Evolutionary conservation across 2,329 filamentous ascomycete genomes (phyloP), one percentile per base, ranked within the genome.

Genomic region (Ramichloridium luteum): DNA sequence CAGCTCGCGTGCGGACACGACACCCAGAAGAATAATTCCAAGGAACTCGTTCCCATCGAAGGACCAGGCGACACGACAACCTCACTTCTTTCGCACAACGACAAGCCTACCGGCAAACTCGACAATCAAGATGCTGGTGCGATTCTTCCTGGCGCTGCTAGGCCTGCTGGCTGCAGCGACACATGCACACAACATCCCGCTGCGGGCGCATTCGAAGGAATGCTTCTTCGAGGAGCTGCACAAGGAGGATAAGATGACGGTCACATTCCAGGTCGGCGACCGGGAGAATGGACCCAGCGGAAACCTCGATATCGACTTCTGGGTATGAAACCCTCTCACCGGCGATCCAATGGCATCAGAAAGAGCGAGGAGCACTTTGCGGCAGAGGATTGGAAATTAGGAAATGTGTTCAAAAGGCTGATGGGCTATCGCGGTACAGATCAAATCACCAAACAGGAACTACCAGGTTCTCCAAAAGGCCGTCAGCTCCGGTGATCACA

Each of bases 201-300:
- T 98, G 53, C 79, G 79, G 41, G 80, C 86, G 48, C 85, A 98
- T 63, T 82, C 84, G 54, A 75, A 85, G 62, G 90, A 98, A 67
- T 98, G 90, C 68, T 98, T 96, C 71, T 82, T 93, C 68, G 90
- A 98, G 66, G 62, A 68, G 49, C 75, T 98, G 38, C 88, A 93
- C 67, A 74, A 72, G 57, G 90, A 93, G 60, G 90, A 98, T 67
- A 82, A 80, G 61, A 98, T 98, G 90, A 94, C 85, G 6, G 86
- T 98, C 38, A 93, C 86, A 16, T 98, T 92, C 70, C 90, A 96
- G 65, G 88, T 96, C 37, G 90, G 90, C 55, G 90, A 98, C 58
- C 70, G 88, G 46, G 90, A 98, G 58, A 94, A 93, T 61, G 88
- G 88, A 31, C 82, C 81, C 31, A 86, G 85, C 36, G 88, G 88